Evolutionary conservation across 768 basidiomycete species (phyloP), one percentile per base, ranked within the genome.

Genomic region (Lyophyllum semitale): DNA sequence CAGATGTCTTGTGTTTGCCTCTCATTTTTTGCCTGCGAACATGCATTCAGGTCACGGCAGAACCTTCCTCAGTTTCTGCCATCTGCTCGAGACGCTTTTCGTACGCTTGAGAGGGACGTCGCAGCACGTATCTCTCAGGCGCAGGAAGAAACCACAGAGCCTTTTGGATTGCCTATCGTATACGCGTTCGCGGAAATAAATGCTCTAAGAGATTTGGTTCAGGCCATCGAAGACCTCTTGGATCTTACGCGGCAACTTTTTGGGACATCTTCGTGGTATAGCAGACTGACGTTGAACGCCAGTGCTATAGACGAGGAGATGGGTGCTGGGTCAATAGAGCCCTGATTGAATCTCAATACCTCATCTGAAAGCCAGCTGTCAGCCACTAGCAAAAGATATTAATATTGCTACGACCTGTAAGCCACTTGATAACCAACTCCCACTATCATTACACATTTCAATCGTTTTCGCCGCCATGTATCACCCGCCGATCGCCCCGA

Each of bases 1-100:
- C 20, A 67, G 66, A 62, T 81, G 54, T 81, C 79, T 1, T 73
- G 75, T 58, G 65, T 81, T 8, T 81, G 76, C 62, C 66, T 81
- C 48, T 70, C 71, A 2, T 66, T 82, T n/a, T 82, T 78, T 53
- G 78, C 77, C 2, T 75, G 74, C 54, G 79, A 81, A 56, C 75
- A 80, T 29, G 78, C 76, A 3, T 81, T 81, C 63, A 65, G 72
- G 4, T 73, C 73, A 5, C 72, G 75, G 26, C 77, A 78, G 53
- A 74, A 77, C 12, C 68, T 82, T 17, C 80, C 80, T 0, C 80
- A 81, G 53, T 81, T 79, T 55, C 68, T 82, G 8, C 81, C 80
- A 3, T 81, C 77, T 4, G 65, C 74, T 6, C 67, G 75, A 8
- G 68, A 73, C 56, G 78, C 80, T 23, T 62, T 75, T n/a, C 57